These are phyloP conservation scores for Acanthamoeba divionensis DNA, from an alignment of 208 protist species.

Conservation along the genomic window DNA sequence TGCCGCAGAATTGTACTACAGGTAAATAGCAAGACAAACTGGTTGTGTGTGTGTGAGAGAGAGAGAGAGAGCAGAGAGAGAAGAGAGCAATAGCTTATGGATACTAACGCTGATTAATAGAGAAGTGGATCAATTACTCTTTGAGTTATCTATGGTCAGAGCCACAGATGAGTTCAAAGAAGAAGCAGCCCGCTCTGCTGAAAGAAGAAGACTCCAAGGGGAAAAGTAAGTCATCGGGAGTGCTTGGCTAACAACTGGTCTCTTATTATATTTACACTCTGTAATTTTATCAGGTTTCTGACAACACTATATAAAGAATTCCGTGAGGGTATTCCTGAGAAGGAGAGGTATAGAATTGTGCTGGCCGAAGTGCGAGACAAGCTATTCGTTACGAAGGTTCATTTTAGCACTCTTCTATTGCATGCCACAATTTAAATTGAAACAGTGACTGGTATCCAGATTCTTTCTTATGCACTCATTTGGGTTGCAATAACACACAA, in stretches of 20 bases:
- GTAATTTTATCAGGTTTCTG: background rate
- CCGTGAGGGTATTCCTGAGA: conserved; percentile 46
- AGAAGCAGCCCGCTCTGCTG: background rate
- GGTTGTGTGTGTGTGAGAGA: no score
- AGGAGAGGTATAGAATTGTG: conserved; percentile 53
- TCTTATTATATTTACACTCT: background rate
- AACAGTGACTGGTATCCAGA: no score
- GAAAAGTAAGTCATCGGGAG: background rate
- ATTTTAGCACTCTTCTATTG: no score
- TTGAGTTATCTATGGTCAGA: conserved; percentile 61
- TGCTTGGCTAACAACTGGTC: background rate
- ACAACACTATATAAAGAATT: conserved; percentile 59
- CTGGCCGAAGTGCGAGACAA: conserved; percentile 55
- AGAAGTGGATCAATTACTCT: conserved; percentile 61
- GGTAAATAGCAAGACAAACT: background rate
- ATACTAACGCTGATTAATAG: background rate
- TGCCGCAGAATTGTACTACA: conserved; percentile 64
- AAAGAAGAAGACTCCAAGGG: conserved; percentile 1
- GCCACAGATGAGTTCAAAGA: background rate
- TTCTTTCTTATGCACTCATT: no score
- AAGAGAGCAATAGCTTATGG: background rate
- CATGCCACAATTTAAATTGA: no score
- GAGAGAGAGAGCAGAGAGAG: no score
- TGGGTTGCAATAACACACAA: no score
- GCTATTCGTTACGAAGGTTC: conserved; percentile 55